Conservation (phyloP, 1,284 basidiomycete genomes). For the Papiliotrema terrestris region DNA sequence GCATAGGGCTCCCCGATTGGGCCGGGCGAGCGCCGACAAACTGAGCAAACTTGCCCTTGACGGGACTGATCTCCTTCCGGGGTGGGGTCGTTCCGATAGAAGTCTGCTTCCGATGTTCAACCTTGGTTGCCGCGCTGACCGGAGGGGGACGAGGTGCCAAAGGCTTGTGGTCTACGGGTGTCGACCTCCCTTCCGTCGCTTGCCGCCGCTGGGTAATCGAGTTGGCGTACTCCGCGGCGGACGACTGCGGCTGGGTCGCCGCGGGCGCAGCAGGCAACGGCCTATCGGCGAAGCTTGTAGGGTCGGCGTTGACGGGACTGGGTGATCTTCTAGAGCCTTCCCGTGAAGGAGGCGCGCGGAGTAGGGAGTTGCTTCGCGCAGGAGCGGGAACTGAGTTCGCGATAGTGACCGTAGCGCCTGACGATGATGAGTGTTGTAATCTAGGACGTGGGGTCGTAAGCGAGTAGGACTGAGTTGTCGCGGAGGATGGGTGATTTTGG, state of each 20-base stretch:
- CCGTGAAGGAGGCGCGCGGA: constrained; percentile 32
- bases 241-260: constrained; percentile 6
- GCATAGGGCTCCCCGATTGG: constrained; percentile 11
- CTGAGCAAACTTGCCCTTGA: constrained; percentile 27
- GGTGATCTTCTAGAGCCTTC: constrained; percentile 32
- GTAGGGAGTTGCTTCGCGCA: constrained; percentile 13
- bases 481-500: constrained; percentile 16
- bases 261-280: constrained; percentile 30
- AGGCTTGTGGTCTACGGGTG: constrained; percentile 13
- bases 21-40: constrained; percentile 12
- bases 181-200: constrained; percentile 9
- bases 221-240: constrained; percentile 30
- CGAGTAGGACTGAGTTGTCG: constrained; percentile 2
- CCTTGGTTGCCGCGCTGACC: constrained; percentile 4
- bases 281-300: constrained; percentile 22
- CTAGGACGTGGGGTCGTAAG: constrained; percentile 20
- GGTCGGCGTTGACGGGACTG: constrained; percentile 29
- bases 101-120: constrained; percentile 16
- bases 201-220: constrained; percentile 21
- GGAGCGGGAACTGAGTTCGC: constrained; percentile 16
- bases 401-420: constrained; percentile 12
- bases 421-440: constrained; percentile 1
- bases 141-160: constrained; percentile 14
- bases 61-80: constrained; percentile 21
- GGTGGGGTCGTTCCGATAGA: constrained; percentile 9